Evolutionary conservation across 345 rosid species (phyloP).

Genomic region (Angophora floribunda): DNA sequence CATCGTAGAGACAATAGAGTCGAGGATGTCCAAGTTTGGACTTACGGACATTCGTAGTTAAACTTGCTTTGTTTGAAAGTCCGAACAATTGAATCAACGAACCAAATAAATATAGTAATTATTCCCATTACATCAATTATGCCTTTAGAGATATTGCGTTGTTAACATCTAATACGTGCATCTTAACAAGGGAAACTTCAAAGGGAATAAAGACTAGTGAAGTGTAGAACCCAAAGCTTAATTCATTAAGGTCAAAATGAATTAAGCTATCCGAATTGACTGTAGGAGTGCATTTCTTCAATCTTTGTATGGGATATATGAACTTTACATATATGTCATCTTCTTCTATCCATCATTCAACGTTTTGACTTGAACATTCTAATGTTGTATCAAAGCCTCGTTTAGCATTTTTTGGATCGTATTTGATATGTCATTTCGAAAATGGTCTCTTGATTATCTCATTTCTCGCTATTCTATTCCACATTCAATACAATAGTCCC

Average conservation of each 20-base stretch:
- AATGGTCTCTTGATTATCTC: too few relatives aligned
- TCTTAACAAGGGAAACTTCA: not conserved
- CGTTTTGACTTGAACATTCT: not conserved
- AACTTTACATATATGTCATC: too few relatives aligned
- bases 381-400: too few relatives aligned
- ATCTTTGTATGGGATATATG: not conserved
- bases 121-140: not conserved
- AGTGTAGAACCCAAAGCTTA: not conserved
- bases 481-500: too few relatives aligned
- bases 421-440: too few relatives aligned
- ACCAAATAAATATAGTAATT: too few relatives aligned
- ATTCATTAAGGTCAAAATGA: not conserved
- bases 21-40: too few relatives aligned
- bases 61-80: too few relatives aligned
- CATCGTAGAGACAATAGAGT: too few relatives aligned
- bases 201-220: too few relatives aligned
- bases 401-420: not conserved
- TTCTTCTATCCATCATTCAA: not conserved
- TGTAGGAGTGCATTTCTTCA: not conserved
- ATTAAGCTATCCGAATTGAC: not conserved
- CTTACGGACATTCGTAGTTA: too few relatives aligned
- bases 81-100: accelerated
- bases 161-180: not conserved
- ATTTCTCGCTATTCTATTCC: too few relatives aligned
- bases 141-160: not conserved